Percentiles rank a stretch among this genome's conserved stretches.
Conservation (phyloP, 2,329 filamentous ascomycete species). For the Neonectria coccinea region DNA sequence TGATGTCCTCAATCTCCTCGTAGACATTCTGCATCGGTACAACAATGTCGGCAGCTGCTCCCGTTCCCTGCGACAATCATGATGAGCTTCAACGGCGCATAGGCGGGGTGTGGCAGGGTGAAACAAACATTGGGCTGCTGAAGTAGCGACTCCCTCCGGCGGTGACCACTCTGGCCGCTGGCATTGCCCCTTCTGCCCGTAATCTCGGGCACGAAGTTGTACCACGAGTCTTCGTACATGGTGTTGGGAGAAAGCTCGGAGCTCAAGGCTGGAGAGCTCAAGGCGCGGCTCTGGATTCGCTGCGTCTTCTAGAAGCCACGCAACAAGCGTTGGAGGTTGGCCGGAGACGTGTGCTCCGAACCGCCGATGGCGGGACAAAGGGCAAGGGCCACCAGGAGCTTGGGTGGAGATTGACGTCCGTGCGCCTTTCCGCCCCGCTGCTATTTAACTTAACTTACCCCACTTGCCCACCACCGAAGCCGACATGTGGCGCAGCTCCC, state of each 20-base stretch:
- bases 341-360: constrained; percentile 48
- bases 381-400: constrained; percentile 13
- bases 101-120: constrained; percentile 26
- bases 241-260: constrained; percentile 40
- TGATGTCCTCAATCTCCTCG: constrained; percentile 67
- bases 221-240: constrained; percentile 90
- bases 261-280: constrained; percentile 29
- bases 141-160: constrained; percentile 76
- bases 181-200: constrained; percentile 62
- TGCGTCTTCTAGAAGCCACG: constrained; percentile 46
- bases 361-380: constrained; percentile 43
- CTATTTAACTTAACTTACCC: constrained; percentile 33
- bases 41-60: constrained; percentile 62
- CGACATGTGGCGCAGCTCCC: constrained; percentile 26
- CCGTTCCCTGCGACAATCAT: constrained; percentile 60
- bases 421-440: constrained; percentile 27
- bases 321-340: constrained; percentile 41
- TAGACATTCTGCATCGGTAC: constrained; percentile 68
- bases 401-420: constrained; percentile 27
- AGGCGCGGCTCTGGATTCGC: constrained; percentile 29
- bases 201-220: constrained; percentile 77
- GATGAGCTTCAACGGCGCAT: constrained; percentile 43
- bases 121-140: constrained; percentile 69
- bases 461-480: background rate
- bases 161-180: constrained; percentile 64